A percentile compares a stretch with the other conserved stretches of the same genome.
phyloP scores from a whole-genome alignment of 2,329 filamentous ascomycete species.

The Phaeosphaeria sp. region DNA sequence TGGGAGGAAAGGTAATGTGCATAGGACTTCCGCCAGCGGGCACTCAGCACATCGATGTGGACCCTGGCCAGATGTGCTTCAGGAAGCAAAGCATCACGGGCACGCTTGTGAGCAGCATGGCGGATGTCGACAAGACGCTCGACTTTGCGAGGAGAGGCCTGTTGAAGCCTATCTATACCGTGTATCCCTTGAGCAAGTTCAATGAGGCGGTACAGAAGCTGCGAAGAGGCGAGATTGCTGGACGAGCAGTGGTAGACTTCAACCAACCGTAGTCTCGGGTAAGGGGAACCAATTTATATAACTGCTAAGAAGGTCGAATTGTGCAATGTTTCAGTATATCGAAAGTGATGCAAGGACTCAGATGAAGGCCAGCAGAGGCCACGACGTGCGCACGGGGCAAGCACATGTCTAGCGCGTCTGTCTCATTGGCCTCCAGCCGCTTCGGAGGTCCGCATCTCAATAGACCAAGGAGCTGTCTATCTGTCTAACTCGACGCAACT shows the following conservation, averaged over 20 bases:
- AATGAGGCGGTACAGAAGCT: slow-evolving; percentile 61
- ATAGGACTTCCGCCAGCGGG: slow-evolving; percentile 52
- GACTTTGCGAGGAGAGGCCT: slow-evolving; percentile 59
- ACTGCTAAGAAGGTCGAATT: too few relatives aligned
- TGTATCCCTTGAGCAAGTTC: slow-evolving; percentile 55
- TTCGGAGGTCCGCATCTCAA: slow-evolving; percentile 9
- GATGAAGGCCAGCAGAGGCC: too few relatives aligned
- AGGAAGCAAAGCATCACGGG: slow-evolving; percentile 45
- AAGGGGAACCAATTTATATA: too few relatives aligned
- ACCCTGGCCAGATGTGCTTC: slow-evolving; percentile 45
- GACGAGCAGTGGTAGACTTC: slow-evolving; percentile 62
- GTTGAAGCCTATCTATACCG: slow-evolving; percentile 59
- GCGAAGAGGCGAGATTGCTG: slow-evolving; percentile 58
- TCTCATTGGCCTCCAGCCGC: slow-evolving; percentile 24
- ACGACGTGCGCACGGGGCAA: neutral
- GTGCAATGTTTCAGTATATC: too few relatives aligned
- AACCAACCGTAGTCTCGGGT: slow-evolving; percentile 44
- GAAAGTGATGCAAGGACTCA: too few relatives aligned
- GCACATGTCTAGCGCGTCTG: slow-evolving; percentile 13
- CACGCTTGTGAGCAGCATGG: slow-evolving; percentile 56
- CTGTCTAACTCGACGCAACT: slow-evolving; percentile 2
- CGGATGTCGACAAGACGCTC: slow-evolving; percentile 55
- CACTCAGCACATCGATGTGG: slow-evolving; percentile 38
- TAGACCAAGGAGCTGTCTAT: slow-evolving; percentile 8
- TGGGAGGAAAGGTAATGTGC: slow-evolving; percentile 62